Conservation (phyloP, 2,329 filamentous ascomycete species). For the Pseudogymnoascus verrucosus region DNA sequence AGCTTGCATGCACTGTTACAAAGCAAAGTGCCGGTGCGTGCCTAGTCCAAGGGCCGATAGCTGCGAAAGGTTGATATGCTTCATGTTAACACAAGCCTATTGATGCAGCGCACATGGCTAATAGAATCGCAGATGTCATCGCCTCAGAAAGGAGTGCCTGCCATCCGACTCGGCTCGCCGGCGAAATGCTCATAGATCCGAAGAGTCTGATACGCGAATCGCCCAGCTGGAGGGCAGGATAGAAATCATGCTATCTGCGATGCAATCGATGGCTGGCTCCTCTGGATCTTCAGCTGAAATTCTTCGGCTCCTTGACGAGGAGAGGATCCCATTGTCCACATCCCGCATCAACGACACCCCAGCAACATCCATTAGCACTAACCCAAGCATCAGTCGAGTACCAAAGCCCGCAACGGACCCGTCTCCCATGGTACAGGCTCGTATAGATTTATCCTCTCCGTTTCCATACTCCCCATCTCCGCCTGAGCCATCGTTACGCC, state of each 20-base stretch:
- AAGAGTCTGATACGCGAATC: slow-evolving; percentile 29
- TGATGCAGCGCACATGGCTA: neutral
- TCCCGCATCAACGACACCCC: neutral
- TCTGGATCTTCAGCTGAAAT: neutral
- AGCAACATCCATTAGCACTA: neutral
- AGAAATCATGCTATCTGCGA: slow-evolving; percentile 40
- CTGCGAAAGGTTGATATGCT: slow-evolving; percentile 11
- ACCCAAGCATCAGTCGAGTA: neutral
- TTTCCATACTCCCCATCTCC: neutral
- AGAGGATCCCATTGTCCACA: neutral
- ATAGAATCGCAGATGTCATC: slow-evolving; percentile 30
- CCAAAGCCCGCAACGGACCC: neutral
- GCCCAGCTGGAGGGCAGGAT: slow-evolving; percentile 44
- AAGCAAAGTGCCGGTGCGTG: slow-evolving; percentile 22
- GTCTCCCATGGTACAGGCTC: slow-evolving; percentile 7
- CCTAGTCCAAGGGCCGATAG: slow-evolving; percentile 14
- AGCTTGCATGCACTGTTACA: slow-evolving; percentile 22
- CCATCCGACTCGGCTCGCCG: slow-evolving; percentile 36
- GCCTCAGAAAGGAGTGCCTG: slow-evolving; percentile 40
- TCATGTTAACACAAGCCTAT: neutral
- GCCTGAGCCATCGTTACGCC: slow-evolving; percentile 25
- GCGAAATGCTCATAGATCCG: slow-evolving; percentile 29
- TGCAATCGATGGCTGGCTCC: slow-evolving; percentile 22
- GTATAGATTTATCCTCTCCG: neutral
- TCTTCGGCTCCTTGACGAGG: neutral